These are phyloP conservation scores for Dunaliella salina DNA, from an alignment of 163 green algal species.

Conservation along the genomic window DNA sequence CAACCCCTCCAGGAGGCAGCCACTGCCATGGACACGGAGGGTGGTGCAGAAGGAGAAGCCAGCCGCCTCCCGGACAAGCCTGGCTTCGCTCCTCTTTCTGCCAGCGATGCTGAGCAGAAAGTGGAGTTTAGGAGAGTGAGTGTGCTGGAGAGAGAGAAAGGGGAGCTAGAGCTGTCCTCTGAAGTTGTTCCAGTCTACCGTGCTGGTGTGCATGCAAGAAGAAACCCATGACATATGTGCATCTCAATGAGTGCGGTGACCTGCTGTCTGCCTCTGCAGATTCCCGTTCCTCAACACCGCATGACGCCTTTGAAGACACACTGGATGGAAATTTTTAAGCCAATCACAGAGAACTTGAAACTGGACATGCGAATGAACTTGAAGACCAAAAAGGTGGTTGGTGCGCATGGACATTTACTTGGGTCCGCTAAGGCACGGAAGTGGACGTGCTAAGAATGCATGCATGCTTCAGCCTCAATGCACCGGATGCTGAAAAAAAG, in stretches of 20 bases:
- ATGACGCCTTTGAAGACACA: conserved; percentile 93
- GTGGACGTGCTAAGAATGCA: no score
- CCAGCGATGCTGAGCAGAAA: conserved; percentile 55
- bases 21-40: conserved; percentile 41
- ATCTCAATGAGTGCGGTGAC: background rate
- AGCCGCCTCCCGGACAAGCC: conserved; percentile 49
- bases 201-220: background rate
- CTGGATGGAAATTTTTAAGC: conserved; percentile 95
- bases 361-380: conserved; percentile 99
- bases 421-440: no score
- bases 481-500: no score
- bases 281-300: conserved; percentile 87
- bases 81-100: conserved; percentile 63
- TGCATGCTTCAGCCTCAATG: no score
- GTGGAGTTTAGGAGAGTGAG: conserved; percentile 76
- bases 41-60: conserved; percentile 32
- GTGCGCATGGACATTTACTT: no score
- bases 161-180: no score
- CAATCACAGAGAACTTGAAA: conserved; percentile 94
- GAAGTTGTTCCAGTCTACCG: no score
- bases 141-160: no score
- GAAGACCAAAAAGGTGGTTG: conserved; percentile 81
- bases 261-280: conserved; percentile 30
- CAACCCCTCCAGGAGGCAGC: conserved; percentile 49
- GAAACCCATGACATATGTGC: background rate